phyloP scores from a whole-genome alignment of 352 stramenopile species.

The Phytophthora macrochlamydospora region DNA sequence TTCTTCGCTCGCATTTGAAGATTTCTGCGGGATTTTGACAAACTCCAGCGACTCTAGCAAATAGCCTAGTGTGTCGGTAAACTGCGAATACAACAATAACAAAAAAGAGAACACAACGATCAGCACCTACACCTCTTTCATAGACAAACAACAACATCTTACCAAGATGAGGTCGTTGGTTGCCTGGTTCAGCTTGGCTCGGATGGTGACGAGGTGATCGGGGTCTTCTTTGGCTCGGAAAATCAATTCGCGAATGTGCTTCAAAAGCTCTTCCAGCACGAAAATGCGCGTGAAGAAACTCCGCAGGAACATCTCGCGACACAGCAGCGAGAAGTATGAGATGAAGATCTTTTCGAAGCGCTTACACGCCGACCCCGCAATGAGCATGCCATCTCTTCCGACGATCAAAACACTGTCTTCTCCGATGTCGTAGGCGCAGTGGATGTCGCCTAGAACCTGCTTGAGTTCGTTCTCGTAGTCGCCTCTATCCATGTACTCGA shows the following conservation, averaged over 20 bases:
- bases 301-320: slow-evolving; percentile 95
- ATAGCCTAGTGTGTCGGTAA: slow-evolving; percentile 95
- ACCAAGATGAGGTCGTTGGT: slow-evolving; percentile 93
- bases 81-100: slow-evolving; percentile 27
- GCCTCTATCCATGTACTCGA: slow-evolving; percentile 97
- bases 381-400: slow-evolving; percentile 91
- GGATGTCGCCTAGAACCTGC: slow-evolving; percentile 92
- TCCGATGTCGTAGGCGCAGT: slow-evolving; percentile 94
- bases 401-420: slow-evolving; percentile 96
- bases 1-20: slow-evolving; percentile 42
- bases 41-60: slow-evolving; percentile 94
- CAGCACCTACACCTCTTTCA: neutral
- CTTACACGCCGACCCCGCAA: slow-evolving; percentile 91
- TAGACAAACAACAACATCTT: neutral
- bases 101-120: neutral
- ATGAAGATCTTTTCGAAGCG: slow-evolving; percentile 95
- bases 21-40: slow-evolving; percentile 62
- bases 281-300: slow-evolving; percentile 97
- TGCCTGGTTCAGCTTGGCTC: slow-evolving; percentile 85
- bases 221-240: slow-evolving; percentile 89
- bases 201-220: slow-evolving; percentile 82
- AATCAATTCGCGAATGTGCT: slow-evolving; percentile 91
- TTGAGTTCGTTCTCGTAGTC: slow-evolving; percentile 98
- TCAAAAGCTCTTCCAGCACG: slow-evolving; percentile 95
- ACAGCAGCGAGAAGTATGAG: slow-evolving; percentile 94